Conservation (phyloP, 2,329 filamentous ascomycete species). For the Thelonectria rubi region DNA sequence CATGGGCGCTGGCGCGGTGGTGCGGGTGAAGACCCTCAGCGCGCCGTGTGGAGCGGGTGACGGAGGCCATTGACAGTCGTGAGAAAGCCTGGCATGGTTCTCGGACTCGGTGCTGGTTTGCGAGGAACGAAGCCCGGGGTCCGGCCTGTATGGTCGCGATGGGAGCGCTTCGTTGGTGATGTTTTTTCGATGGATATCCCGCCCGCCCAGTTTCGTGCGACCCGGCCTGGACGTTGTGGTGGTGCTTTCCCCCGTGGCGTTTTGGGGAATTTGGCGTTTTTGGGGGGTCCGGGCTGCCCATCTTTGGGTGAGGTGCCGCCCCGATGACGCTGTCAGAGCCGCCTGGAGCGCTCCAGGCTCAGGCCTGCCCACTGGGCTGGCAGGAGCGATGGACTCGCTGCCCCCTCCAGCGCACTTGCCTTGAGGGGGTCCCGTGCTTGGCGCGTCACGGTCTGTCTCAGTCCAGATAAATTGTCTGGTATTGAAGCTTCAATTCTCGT, state of each 20-base stretch:
- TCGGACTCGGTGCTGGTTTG: constrained; percentile 36
- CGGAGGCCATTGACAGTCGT: constrained; percentile 58
- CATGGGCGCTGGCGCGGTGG: constrained; percentile 41
- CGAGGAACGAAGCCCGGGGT: constrained; percentile 28
- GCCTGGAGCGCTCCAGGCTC: constrained; percentile 25
- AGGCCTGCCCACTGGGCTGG: constrained; percentile 24
- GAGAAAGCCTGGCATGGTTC: constrained; percentile 51
- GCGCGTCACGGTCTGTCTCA: constrained; percentile 5
- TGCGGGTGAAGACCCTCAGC: constrained; percentile 56
- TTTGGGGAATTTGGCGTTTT: constrained; percentile 25
- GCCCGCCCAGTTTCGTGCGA: constrained; percentile 35
- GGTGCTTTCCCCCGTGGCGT: constrained; percentile 30
- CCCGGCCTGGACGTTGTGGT: constrained; percentile 24
- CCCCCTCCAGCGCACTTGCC: too few species aligned
- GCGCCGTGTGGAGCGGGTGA: constrained; percentile 61
- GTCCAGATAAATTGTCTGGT: background rate
- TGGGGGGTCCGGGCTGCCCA: constrained; percentile 15
- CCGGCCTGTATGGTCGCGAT: constrained; percentile 39
- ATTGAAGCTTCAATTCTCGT: too few species aligned
- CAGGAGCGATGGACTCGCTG: too few species aligned
- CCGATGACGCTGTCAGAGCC: constrained; percentile 18
- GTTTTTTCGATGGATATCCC: constrained; percentile 41
- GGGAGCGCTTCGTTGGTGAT: constrained; percentile 39
- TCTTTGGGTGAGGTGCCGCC: constrained; percentile 11
- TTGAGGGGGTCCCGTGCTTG: constrained; percentile 3